A percentile compares a stretch with the other conserved stretches of the same genome.
phyloP scores from a whole-genome alignment of 2,329 filamentous ascomycete species.

The Passalora sequoiae region DNA sequence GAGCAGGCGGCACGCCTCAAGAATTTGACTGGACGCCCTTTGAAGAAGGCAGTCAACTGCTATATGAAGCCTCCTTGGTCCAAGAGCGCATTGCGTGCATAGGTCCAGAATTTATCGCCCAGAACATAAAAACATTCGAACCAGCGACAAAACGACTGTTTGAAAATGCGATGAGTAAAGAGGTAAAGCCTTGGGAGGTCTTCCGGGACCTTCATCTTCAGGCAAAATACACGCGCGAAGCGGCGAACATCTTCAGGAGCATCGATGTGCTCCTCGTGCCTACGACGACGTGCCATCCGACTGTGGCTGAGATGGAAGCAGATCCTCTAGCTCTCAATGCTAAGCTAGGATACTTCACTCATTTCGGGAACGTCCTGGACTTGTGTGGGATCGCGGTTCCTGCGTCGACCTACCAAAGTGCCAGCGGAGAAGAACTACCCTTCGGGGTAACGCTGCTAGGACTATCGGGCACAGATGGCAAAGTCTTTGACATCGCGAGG shows the following conservation, averaged over 20 bases:
- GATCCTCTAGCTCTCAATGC: slow-evolving; percentile 54
- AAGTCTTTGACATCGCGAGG: slow-evolving; percentile 38
- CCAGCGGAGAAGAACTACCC: slow-evolving; percentile 29
- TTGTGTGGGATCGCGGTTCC: slow-evolving; percentile 52
- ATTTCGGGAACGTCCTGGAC: slow-evolving; percentile 58
- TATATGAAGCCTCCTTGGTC: slow-evolving; percentile 56
- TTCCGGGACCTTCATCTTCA: slow-evolving; percentile 47
- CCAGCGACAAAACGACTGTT: slow-evolving; percentile 48
- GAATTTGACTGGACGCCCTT: slow-evolving; percentile 48
- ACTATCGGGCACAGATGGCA: slow-evolving; percentile 37
- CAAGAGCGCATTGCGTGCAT: slow-evolving; percentile 50
- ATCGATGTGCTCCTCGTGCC: slow-evolving; percentile 53
- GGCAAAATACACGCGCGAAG: slow-evolving; percentile 40
- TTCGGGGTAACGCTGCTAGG: slow-evolving; percentile 41
- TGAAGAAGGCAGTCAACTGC: slow-evolving; percentile 49
- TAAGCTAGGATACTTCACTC: slow-evolving; percentile 52
- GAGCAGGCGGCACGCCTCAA: slow-evolving; percentile 40
- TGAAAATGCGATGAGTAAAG: slow-evolving; percentile 35
- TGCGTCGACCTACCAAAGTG: slow-evolving; percentile 39
- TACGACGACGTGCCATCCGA: slow-evolving; percentile 47
- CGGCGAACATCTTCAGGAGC: slow-evolving; percentile 38
- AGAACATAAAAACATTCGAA: slow-evolving; percentile 40
- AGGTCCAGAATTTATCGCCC: slow-evolving; percentile 37
- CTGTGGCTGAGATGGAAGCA: slow-evolving; percentile 46
- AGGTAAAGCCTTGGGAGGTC: slow-evolving; percentile 43